These are phyloP conservation scores for Cercospora beticola DNA, from an alignment of 2,329 filamentous ascomycete species.

Conservation along the genomic window DNA sequence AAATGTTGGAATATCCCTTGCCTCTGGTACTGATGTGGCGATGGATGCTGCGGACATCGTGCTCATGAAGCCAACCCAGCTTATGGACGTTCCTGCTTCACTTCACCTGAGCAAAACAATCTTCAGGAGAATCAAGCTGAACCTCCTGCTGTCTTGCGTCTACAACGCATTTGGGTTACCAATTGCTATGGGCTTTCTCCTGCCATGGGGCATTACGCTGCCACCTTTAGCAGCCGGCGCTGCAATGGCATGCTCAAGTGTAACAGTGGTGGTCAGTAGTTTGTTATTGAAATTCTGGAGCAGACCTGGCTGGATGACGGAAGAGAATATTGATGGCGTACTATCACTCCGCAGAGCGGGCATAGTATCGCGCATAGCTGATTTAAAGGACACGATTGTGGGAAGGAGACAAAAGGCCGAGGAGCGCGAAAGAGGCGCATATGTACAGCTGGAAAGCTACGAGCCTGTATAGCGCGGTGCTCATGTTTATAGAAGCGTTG, in stretches of 20 bases:
- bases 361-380: constrained; percentile 14
- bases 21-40: constrained; percentile 90
- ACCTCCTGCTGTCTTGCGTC: constrained; percentile 85
- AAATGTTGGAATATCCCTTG: constrained; percentile 88
- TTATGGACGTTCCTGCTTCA: constrained; percentile 88
- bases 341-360: constrained; percentile 11
- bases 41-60: constrained; percentile 97
- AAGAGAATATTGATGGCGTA: constrained; percentile 23
- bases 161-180: constrained; percentile 92
- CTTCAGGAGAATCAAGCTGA: constrained; percentile 90
- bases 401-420: constrained; percentile 38
- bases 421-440: constrained; percentile 42
- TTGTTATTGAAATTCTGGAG: constrained; percentile 84
- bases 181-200: constrained; percentile 94
- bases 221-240: constrained; percentile 93
- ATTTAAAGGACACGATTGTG: constrained; percentile 24
- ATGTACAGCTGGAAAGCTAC: constrained; percentile 47
- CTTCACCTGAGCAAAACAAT: constrained; percentile 80
- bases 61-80: constrained; percentile 86
- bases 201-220: constrained; percentile 82
- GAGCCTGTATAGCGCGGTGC: constrained; percentile 12
- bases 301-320: constrained; percentile 76
- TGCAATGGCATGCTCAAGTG: constrained; percentile 87
- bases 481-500: not conserved
- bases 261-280: constrained; percentile 83